phyloP scores from a whole-genome alignment of 805 yeast genomes.

The Metschnikowia cerradonensis region DNA sequence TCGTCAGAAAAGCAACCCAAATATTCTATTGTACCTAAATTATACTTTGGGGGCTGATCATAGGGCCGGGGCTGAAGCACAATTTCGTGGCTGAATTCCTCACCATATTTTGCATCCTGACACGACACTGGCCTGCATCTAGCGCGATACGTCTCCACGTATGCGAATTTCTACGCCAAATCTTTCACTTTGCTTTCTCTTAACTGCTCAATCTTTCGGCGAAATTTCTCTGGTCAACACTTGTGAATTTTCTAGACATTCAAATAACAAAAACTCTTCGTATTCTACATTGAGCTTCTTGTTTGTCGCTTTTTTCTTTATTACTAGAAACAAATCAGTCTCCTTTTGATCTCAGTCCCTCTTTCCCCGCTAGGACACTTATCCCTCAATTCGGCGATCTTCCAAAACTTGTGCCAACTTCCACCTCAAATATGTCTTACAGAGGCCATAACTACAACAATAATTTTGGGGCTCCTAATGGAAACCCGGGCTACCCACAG shows the following conservation, averaged over 20 bases:
- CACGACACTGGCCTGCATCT: background rate
- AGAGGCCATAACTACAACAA: conserved; percentile 37
- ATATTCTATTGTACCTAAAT: too few relatives aligned
- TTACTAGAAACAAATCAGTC: background rate
- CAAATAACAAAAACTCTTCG: background rate
- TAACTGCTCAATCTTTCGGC: background rate
- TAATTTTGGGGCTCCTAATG: conserved; percentile 23
- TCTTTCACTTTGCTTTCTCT: background rate
- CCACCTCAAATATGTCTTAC: conserved; percentile 31
- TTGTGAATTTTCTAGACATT: background rate
- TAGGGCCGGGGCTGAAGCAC: too few relatives aligned
- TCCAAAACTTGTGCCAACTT: background rate
- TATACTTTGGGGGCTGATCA: too few relatives aligned
- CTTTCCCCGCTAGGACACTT: background rate
- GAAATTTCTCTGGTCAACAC: background rate
- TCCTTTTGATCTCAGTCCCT: background rate
- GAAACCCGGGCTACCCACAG: conserved; percentile 1
- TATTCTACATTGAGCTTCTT: background rate
- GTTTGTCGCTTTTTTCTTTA: background rate
- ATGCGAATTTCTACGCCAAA: conserved; percentile 6
- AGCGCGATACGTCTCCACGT: conserved; percentile 6
- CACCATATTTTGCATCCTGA: background rate
- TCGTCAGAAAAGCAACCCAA: background rate
- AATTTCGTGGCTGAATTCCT: background rate
- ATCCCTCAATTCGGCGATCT: background rate